Evolutionary conservation across 2,329 filamentous ascomycete genomes (phyloP).

Genomic region (Grosmannia serpens): DNA sequence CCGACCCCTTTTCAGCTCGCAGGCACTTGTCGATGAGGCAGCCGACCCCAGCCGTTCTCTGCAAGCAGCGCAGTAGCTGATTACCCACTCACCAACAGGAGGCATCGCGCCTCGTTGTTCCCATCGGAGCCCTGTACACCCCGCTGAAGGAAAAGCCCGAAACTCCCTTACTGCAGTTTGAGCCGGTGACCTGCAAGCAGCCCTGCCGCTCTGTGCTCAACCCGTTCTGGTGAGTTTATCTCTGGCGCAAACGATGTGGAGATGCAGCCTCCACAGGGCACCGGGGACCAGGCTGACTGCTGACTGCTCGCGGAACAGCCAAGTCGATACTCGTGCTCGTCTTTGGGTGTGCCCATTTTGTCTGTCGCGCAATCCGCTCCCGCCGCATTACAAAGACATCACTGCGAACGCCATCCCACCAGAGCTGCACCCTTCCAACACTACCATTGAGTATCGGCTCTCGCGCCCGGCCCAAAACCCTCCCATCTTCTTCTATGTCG

Average conservation of each 20-base stretch:
- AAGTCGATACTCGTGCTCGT: slow-evolving; percentile 72
- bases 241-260: background rate
- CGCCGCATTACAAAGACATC: slow-evolving; percentile 83
- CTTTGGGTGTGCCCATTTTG: slow-evolving; percentile 89
- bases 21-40: background rate
- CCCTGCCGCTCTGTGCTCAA: slow-evolving; percentile 94
- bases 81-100: slow-evolving; percentile 42
- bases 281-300: background rate
- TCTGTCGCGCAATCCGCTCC: slow-evolving; percentile 69
- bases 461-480: slow-evolving; percentile 73
- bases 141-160: slow-evolving; percentile 91
- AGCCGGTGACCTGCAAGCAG: slow-evolving; percentile 92
- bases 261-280: slow-evolving; percentile 12
- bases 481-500: slow-evolving; percentile 77
- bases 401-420: slow-evolving; percentile 72
- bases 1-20: background rate
- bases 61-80: background rate
- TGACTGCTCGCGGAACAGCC: slow-evolving; percentile 32
- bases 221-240: slow-evolving; percentile 69
- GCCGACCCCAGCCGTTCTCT: background rate
- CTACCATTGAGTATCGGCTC: slow-evolving; percentile 81
- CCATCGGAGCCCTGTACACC: slow-evolving; percentile 92
- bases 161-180: slow-evolving; percentile 82
- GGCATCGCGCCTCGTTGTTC: slow-evolving; percentile 87
- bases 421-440: slow-evolving; percentile 70